Conservation (phyloP, 208 protist genomes). For the Leishmania arabica region DNA sequence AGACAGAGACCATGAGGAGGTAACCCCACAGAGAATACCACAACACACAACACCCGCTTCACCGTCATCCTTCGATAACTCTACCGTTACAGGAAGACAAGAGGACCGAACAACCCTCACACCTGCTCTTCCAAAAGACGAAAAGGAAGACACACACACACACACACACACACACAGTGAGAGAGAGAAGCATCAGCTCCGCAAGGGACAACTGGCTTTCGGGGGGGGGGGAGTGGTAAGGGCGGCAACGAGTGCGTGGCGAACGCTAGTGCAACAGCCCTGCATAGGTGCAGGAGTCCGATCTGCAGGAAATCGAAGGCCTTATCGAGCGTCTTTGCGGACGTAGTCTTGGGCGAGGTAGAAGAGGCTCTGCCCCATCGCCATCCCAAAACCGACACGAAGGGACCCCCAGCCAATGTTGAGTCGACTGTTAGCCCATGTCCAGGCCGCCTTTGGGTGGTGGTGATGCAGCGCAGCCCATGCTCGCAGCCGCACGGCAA, state of each 20-base stretch:
- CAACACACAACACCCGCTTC: neutral
- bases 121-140: neutral
- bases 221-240: neutral
- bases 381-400: slow-evolving; percentile 89
- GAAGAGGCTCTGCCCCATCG: slow-evolving; percentile 84
- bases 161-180: neutral
- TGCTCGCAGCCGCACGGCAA: slow-evolving; percentile 4
- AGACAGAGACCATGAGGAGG: neutral
- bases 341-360: slow-evolving; percentile 67
- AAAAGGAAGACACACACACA: neutral
- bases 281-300: neutral
- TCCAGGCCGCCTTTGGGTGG: slow-evolving; percentile 72
- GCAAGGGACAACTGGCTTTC: neutral
- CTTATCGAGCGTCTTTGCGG: neutral
- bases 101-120: neutral
- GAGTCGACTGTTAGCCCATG: slow-evolving; percentile 82
- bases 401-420: slow-evolving; percentile 92
- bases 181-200: neutral
- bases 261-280: neutral
- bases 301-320: neutral
- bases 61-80: neutral
- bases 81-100: neutral
- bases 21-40: neutral
- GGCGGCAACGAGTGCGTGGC: neutral
- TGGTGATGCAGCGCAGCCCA: slow-evolving; percentile 31